phyloP scores from a whole-genome alignment of 2,329 filamentous ascomycete species.

The Beauveria rudraprayagi region DNA sequence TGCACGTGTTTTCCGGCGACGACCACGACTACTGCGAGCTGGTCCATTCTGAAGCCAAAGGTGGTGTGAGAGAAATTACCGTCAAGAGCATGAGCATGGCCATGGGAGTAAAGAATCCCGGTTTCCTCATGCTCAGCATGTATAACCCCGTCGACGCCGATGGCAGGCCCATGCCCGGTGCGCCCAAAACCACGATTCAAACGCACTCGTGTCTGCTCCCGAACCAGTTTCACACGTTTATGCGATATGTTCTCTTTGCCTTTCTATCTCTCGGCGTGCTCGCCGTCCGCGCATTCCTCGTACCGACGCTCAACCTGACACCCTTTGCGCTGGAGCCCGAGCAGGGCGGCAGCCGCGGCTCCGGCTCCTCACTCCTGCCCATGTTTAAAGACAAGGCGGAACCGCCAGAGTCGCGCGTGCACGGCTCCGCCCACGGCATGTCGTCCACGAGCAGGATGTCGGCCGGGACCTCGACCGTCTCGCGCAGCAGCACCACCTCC shows the following conservation, averaged over 20 bases:
- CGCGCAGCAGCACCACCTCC: slow-evolving; percentile 20
- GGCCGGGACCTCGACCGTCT: slow-evolving; percentile 4
- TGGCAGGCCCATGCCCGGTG: slow-evolving; percentile 38
- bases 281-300: slow-evolving; percentile 45
- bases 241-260: slow-evolving; percentile 63
- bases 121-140: slow-evolving; percentile 79
- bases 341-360: slow-evolving; percentile 10
- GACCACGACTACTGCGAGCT: slow-evolving; percentile 98
- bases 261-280: slow-evolving; percentile 44
- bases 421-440: slow-evolving; percentile 18
- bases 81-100: slow-evolving; percentile 94
- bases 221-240: slow-evolving; percentile 76
- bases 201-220: slow-evolving; percentile 87
- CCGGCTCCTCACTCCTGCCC: slow-evolving; percentile 28
- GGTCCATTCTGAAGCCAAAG: slow-evolving; percentile 62
- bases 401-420: slow-evolving; percentile 20
- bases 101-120: slow-evolving; percentile 85
- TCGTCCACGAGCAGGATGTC: slow-evolving; percentile 12
- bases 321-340: slow-evolving; percentile 44
- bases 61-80: slow-evolving; percentile 71
- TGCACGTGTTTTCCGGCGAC: slow-evolving; percentile 86
- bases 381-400: slow-evolving; percentile 48
- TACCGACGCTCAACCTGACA: slow-evolving; percentile 45
- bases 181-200: slow-evolving; percentile 58
- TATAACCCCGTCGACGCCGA: slow-evolving; percentile 77